Evolutionary conservation across 306 rosid species (phyloP).

Genomic region (Astragalus glycyphyllos): DNA sequence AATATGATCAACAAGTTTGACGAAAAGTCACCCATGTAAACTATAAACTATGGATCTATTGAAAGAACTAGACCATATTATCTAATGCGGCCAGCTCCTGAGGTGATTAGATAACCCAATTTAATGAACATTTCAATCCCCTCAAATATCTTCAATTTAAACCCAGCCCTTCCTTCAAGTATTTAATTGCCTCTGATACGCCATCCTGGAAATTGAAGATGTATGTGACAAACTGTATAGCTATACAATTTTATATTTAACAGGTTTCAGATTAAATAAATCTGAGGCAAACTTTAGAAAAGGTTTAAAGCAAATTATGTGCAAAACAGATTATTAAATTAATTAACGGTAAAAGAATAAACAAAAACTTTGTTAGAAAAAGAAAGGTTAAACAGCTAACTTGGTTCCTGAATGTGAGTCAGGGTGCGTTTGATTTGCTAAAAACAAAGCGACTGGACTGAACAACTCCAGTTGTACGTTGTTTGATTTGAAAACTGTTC

Average conservation of each 20-base stretch:
- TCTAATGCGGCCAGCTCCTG: constrained; percentile 9
- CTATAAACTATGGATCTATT: not conserved
- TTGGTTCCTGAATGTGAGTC: too few species aligned
- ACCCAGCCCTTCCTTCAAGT: constrained; percentile 62
- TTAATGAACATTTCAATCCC: constrained; percentile 7
- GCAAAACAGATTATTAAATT: not conserved
- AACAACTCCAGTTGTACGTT: too few species aligned
- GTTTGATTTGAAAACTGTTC: too few species aligned
- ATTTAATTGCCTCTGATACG: constrained; percentile 65
- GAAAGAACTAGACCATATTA: constrained; percentile 20
- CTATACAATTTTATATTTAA: not conserved
- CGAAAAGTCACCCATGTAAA: too few species aligned
- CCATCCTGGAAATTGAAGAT: constrained; percentile 66
- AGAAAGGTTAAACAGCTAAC: not conserved
- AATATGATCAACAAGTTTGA: too few species aligned
- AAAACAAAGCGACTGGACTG: too few species aligned
- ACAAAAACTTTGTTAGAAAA: not conserved
- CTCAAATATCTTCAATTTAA: constrained; percentile 41
- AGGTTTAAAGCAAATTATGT: not conserved
- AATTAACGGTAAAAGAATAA: not conserved
- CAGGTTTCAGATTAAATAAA: constrained; percentile 1
- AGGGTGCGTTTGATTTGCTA: too few species aligned
- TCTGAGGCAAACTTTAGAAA: not conserved
- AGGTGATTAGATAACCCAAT: constrained; percentile 6
- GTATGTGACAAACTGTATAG: constrained; percentile 17